phyloP scores from a whole-genome alignment of 2,329 filamentous ascomycete genomes.

The Drechslerella coelobrocha region DNA sequence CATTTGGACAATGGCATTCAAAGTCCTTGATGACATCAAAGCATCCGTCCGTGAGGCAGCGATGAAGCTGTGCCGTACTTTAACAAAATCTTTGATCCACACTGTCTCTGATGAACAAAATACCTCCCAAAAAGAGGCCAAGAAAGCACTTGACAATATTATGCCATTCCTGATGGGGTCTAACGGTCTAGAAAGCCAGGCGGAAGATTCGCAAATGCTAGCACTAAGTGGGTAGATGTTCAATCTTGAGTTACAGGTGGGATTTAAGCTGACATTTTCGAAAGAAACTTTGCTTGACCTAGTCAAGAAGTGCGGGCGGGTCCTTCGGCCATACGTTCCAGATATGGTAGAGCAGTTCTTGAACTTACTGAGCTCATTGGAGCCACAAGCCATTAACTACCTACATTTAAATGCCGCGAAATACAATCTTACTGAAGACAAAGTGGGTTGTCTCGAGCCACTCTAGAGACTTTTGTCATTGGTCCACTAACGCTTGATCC shows the following conservation, averaged over 20 bases:
- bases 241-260: constrained; percentile 2
- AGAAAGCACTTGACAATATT: constrained; percentile 75
- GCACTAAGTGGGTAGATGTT: constrained; percentile 60
- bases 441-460: constrained; percentile 56
- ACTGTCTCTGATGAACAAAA: constrained; percentile 53
- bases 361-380: constrained; percentile 81
- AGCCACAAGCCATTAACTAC: constrained; percentile 85
- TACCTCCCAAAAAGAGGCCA: constrained; percentile 53
- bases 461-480: neutral
- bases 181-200: constrained; percentile 85
- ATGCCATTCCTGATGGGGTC: constrained; percentile 89
- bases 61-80: constrained; percentile 77
- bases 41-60: constrained; percentile 83
- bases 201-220: constrained; percentile 84
- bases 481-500: neutral
- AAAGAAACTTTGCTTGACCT: constrained; percentile 79
- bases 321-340: constrained; percentile 79
- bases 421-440: constrained; percentile 82
- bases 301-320: constrained; percentile 83
- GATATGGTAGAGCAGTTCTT: constrained; percentile 81
- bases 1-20: constrained; percentile 85
- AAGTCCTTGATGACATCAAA: constrained; percentile 95
- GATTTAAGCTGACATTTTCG: constrained; percentile 1
- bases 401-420: constrained; percentile 85
- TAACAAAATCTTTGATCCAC: constrained; percentile 84